Conservation (phyloP, 2,329 filamentous ascomycete species). For the Colletotrichum graminicola region DNA sequence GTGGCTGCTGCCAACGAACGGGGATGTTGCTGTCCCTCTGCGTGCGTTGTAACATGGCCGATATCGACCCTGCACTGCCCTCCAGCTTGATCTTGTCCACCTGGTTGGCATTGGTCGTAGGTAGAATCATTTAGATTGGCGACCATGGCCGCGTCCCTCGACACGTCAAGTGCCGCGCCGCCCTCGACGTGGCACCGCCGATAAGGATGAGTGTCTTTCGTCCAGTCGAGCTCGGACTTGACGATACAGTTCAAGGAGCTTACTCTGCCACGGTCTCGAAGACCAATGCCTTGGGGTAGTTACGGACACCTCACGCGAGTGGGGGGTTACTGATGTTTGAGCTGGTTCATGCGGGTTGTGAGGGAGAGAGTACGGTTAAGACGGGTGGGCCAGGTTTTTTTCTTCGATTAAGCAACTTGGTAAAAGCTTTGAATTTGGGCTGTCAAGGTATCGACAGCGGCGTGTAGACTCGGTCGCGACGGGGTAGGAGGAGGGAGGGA, state of each 20-base stretch:
- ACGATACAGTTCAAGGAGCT: neutral
- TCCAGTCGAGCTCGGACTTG: neutral
- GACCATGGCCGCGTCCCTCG: constrained; percentile 18
- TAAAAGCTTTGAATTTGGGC: no score
- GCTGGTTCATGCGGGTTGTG: no score
- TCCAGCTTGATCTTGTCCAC: constrained; percentile 6
- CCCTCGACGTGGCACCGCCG: neutral
- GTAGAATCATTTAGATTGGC: constrained; percentile 16
- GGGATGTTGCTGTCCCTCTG: constrained; percentile 12
- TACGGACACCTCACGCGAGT: neutral
- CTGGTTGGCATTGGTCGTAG: constrained; percentile 7
- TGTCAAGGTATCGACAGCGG: no score
- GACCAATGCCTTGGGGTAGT: neutral
- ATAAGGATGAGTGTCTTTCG: neutral
- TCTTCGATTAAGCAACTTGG: no score
- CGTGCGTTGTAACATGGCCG: neutral
- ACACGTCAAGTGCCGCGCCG: neutral
- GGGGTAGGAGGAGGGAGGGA: no score
- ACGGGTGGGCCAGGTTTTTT: no score
- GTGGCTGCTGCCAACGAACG: constrained; percentile 11
- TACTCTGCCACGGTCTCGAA: neutral
- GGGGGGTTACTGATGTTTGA: neutral
- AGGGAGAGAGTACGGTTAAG: no score
- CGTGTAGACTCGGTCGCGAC: no score
- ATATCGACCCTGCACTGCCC: constrained; percentile 19